These are phyloP conservation scores for Xylaria digitata DNA, from an alignment of 2,329 filamentous ascomycete genomes.

Conservation along the genomic window DNA sequence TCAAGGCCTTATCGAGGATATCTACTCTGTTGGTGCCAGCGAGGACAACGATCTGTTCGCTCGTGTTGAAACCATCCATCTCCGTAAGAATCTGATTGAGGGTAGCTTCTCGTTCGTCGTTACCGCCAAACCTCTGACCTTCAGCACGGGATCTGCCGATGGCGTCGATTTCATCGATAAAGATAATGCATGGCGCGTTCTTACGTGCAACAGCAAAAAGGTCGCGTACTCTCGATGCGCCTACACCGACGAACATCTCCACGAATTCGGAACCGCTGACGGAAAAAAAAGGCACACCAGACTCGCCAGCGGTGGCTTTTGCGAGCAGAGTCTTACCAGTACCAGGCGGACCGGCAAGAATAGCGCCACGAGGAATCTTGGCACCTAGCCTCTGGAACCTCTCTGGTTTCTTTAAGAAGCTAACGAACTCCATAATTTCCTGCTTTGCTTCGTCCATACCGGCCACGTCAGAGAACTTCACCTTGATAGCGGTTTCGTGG, in stretches of 20 bases:
- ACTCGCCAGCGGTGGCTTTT: conserved; percentile 97
- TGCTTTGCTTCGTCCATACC: conserved; percentile 98
- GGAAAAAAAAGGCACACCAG: conserved; percentile 96
- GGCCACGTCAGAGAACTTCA: conserved; percentile 96
- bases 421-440: conserved; percentile 99
- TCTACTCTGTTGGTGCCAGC: conserved; percentile 97
- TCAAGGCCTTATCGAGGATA: conserved; percentile 92
- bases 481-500: conserved; percentile 94
- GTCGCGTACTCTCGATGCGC: conserved; percentile 93
- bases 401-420: conserved; percentile 92
- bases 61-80: conserved; percentile 99
- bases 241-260: conserved; percentile 99
- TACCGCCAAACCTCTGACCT: conserved; percentile 82
- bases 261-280: conserved; percentile 99
- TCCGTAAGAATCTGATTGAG: conserved; percentile 98
- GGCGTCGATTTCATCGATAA: conserved; percentile 99
- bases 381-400: conserved; percentile 94
- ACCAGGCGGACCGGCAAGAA: conserved; percentile 95
- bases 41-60: conserved; percentile 94
- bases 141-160: conserved; percentile 92
- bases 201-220: conserved; percentile 94
- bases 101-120: conserved; percentile 96
- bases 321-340: conserved; percentile 98
- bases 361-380: conserved; percentile 96
- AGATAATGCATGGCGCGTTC: conserved; percentile 97